Base-by-base conservation (phyloP, 352 stramenopile genomes). In the Phytophthora quininea region DNA sequence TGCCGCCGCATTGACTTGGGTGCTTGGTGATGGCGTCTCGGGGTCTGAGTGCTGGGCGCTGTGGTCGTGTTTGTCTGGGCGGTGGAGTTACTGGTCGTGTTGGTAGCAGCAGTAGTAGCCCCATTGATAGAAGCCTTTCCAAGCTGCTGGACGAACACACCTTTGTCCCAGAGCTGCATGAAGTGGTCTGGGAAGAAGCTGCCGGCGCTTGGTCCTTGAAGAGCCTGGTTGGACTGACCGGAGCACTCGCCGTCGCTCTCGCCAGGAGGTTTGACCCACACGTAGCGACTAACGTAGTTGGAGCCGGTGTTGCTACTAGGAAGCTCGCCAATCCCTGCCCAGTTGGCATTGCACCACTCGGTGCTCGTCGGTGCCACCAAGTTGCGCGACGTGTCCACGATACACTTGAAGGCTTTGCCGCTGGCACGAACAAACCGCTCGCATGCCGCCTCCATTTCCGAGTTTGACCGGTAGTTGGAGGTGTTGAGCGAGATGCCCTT, bases 401-500 rank as follows among this genome's bases (percentile, higher is more conserved):
- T 74, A 45, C 78, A 84, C 38, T 77, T 76, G 56, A 79, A 80
- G 33, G 69, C 24, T 35, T 49, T 67, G 27, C 62, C 65, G 12
- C 31, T 71, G 31, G 73, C 68, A 35, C 62, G 69, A 15, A 62
- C 58, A 47, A 87, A 84, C 2, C 53, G 53, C 24, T 64, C 63
- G 38, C 78, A 87, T 1, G 56, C 54, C 2, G 48, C 29, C 1
- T 50, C 50, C 64, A 87, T 81, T 42, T 87, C 70, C 0, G 24
- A 15, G 8, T 65, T 79, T 0, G 78, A 71, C n/a, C 70, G 73
- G 48, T 82, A 87, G 67, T 84, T 87, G 45, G 78, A 82, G 38
- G 78, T 87, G 55, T 87, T 82, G 60, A 87, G 75, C n/a, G 76
- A 59, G 54, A 87, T 84, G 1, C 78, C 78, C 29, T 84, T 82